These are phyloP conservation scores for Isatis tinctoria DNA, from an alignment of 345 rosid genomes.

Conservation along the genomic window DNA sequence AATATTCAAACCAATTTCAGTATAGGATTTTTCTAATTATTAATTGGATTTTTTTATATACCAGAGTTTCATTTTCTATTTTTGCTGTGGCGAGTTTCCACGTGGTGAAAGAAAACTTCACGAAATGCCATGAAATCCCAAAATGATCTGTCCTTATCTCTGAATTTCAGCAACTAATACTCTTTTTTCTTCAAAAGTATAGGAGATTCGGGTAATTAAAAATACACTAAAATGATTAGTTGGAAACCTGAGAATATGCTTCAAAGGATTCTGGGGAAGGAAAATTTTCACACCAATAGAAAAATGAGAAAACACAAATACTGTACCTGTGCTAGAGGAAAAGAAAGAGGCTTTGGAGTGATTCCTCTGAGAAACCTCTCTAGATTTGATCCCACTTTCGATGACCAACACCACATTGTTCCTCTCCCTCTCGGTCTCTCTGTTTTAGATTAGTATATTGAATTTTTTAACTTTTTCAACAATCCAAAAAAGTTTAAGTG, in stretches of 20 bases:
- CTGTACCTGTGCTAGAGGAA: slow-evolving; percentile 45
- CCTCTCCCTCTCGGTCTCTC: background rate
- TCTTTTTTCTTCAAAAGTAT: too few relatives aligned
- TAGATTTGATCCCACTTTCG: slow-evolving; percentile 31
- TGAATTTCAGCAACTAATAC: background rate
- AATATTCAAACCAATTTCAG: slow-evolving; percentile 10
- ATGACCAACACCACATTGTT: slow-evolving; percentile 27
- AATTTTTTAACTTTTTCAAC: background rate
- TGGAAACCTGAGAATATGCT: background rate
- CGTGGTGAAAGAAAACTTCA: slow-evolving; percentile 11
- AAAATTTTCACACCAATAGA: background rate
- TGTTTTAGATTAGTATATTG: background rate
- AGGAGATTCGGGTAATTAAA: background rate
- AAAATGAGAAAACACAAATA: background rate
- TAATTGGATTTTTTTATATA: too few relatives aligned
- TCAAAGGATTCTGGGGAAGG: background rate
- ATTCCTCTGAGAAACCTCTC: slow-evolving; percentile 43
- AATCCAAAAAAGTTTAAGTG: background rate
- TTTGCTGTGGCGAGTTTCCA: background rate
- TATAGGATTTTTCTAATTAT: background rate
- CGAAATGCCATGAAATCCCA: background rate
- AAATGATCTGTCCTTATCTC: background rate
- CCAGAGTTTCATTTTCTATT: background rate
- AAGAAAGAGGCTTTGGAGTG: slow-evolving; percentile 50
- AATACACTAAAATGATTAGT: background rate